phyloP scores from a whole-genome alignment of 805 yeast species.

The Grigorovia humatica region DNA sequence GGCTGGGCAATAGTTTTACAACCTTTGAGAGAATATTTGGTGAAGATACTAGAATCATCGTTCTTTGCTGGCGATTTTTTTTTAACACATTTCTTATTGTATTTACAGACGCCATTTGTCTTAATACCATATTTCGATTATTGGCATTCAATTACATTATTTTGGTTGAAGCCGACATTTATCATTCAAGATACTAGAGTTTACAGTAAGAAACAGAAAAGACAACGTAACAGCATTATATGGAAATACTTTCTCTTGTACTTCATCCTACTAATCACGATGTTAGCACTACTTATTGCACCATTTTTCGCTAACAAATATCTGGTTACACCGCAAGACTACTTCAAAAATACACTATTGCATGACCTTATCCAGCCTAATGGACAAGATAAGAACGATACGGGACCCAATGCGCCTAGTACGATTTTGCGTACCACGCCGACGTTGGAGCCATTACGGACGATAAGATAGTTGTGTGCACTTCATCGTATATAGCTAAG shows the following conservation, averaged over 20 bases:
- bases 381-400: conserved; percentile 53
- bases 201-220: conserved; percentile 31
- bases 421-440: conserved; percentile 34
- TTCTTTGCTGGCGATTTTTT: conserved; percentile 55
- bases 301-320: conserved; percentile 36
- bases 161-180: conserved; percentile 55
- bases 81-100: conserved; percentile 47
- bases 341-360: conserved; percentile 16
- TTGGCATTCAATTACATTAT: conserved; percentile 55
- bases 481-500: no score
- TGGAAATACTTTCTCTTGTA: conserved; percentile 39
- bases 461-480: conserved; percentile 12
- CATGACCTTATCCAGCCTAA: conserved; percentile 49
- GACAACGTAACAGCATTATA: conserved; percentile 33
- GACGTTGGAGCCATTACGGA: conserved; percentile 24
- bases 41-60: conserved; percentile 58
- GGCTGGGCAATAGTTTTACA: conserved; percentile 54
- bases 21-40: conserved; percentile 52
- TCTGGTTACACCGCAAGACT: conserved; percentile 19
- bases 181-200: conserved; percentile 29
- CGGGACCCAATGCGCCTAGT: conserved; percentile 47
- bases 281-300: conserved; percentile 34
- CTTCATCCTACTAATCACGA: conserved; percentile 31
- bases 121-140: conserved; percentile 54
- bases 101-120: conserved; percentile 49